phyloP scores from a whole-genome alignment of 768 basidiomycete genomes.

The Pulveroboletus ravenelii region DNA sequence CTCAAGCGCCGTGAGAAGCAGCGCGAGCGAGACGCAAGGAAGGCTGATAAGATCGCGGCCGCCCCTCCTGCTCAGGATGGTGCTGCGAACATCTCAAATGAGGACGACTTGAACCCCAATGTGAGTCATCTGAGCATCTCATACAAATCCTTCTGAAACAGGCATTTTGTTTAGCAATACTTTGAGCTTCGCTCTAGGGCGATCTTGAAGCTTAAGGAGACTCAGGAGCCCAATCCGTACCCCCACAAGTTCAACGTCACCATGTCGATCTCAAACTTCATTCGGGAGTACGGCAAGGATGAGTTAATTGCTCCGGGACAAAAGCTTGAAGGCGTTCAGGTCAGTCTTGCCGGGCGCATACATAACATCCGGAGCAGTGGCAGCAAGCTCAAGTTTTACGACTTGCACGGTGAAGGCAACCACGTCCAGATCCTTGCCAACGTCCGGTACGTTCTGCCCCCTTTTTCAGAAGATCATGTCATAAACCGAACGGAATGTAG shows the following conservation, averaged over 20 bases:
- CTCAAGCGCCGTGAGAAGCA: conserved; percentile 91
- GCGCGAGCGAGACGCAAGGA: conserved; percentile 66
- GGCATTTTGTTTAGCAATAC: conserved; percentile 69
- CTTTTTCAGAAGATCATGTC: not conserved
- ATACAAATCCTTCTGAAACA: not conserved
- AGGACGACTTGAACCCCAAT: conserved; percentile 87
- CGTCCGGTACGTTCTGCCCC: conserved; percentile 53
- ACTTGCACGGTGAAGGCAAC: conserved; percentile 84
- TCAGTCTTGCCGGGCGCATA: conserved; percentile 83
- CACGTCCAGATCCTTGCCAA: conserved; percentile 96
- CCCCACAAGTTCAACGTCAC: conserved; percentile 98
- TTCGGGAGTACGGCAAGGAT: conserved; percentile 67
- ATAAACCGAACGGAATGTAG: conserved; percentile 30
- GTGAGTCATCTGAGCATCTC: conserved; percentile 44
- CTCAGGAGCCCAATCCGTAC: conserved; percentile 88
- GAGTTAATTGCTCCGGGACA: conserved; percentile 64
- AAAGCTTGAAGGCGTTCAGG: conserved; percentile 54
- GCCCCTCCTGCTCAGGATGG: conserved; percentile 36
- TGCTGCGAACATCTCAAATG: conserved; percentile 43
- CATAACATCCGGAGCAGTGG: conserved; percentile 84
- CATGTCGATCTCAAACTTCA: conserved; percentile 66
- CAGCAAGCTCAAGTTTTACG: conserved; percentile 88
- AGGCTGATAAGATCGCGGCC: conserved; percentile 67
- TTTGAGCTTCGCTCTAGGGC: conserved; percentile 88
- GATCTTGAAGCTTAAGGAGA: conserved; percentile 79